Base-by-base conservation (phyloP, 1,139 yeast species). In the Suhomyces yuchorum region DNA sequence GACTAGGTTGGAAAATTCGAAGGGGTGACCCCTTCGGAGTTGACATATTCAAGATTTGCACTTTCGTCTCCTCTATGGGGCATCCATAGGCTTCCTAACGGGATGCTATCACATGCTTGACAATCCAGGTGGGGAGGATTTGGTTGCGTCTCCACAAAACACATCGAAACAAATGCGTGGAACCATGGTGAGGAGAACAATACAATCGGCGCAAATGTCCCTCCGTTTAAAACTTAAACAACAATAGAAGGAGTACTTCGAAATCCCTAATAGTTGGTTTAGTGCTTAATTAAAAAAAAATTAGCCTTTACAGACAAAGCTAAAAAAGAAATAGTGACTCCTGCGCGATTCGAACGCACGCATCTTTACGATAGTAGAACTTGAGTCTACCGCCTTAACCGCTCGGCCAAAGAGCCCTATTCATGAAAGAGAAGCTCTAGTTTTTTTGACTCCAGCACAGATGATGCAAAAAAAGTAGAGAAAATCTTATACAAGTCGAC, bases 311-410 rank as follows among this genome's bases (percentile, higher is more conserved):
- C 5, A 22, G 24, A 7, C 12, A 11, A 24, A 24, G 28, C 12
- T 5, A 24, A 24, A 24, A 23, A 39, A 19, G 28, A 18, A 17
- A 33, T 32, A 32, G 35, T 33, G 36, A 33, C 36, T 33, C 36
- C 36, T 33, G 36, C 36, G 36, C 36, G 36, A 33, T 33, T 33
- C 36, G 36, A 33, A 33, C 36, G 36, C 36, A 33, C 36, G 36
- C 36, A 33, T 33, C 36, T 33, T 33, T 33, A 33, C 36, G 36
- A 33, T 33, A 33, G 36, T 33, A 33, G 36, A 33, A 33, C 36
- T 33, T 33, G 36, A 33, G 36, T 33, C 36, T 33, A 33, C 36
- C 36, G 36, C 36, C 36, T 33, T 33, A 33, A 33, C 36, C 36
- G 36, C 36, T 33, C 36, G 36, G 36, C 36, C 36, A 33, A 33